Percentiles rank a stretch among this genome's conserved stretches.
These are phyloP conservation scores for Boeremia lycopersici DNA, from an alignment of 2,329 filamentous ascomycete species.

Conservation along the genomic window DNA sequence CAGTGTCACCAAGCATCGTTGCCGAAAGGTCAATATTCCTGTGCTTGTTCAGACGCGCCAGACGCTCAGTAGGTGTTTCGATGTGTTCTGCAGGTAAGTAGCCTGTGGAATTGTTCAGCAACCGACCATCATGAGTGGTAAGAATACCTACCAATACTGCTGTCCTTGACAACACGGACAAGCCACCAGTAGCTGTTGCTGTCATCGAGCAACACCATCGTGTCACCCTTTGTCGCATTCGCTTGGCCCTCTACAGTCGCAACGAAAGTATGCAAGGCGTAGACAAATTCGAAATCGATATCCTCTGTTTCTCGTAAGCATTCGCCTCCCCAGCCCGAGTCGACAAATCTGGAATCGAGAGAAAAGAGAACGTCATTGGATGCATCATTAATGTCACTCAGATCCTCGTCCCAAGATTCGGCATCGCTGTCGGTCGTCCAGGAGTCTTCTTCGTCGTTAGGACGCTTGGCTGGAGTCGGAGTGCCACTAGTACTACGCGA, in stretches of 20 bases:
- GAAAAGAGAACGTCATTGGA: slow-evolving; percentile 63
- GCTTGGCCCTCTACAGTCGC: slow-evolving; percentile 98
- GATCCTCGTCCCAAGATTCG: slow-evolving; percentile 44
- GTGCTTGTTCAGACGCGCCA: slow-evolving; percentile 95
- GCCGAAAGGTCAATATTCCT: slow-evolving; percentile 88
- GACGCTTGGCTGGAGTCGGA: slow-evolving; percentile 8
- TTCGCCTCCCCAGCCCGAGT: slow-evolving; percentile 75
- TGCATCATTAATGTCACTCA: slow-evolving; percentile 60
- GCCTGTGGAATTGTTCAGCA: slow-evolving; percentile 60
- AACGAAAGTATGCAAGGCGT: slow-evolving; percentile 95
- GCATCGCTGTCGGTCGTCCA: slow-evolving; percentile 49
- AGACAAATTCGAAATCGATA: slow-evolving; percentile 99
- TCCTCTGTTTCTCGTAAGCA: slow-evolving; percentile 96
- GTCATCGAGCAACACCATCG: slow-evolving; percentile 96
- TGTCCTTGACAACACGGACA: slow-evolving; percentile 95
- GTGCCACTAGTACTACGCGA: slow-evolving; percentile 19
- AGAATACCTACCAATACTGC: slow-evolving; percentile 74
- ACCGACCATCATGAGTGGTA: background rate
- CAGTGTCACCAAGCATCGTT: slow-evolving; percentile 73
- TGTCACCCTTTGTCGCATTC: slow-evolving; percentile 97
- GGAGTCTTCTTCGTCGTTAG: slow-evolving; percentile 26
- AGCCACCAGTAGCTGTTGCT: slow-evolving; percentile 99
- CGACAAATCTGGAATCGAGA: slow-evolving; percentile 67
- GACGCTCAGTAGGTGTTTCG: slow-evolving; percentile 92
- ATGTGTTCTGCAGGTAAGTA: slow-evolving; percentile 98